Conservation (phyloP, 2,329 filamentous ascomycete genomes). For the Metarhizium robertsii region DNA sequence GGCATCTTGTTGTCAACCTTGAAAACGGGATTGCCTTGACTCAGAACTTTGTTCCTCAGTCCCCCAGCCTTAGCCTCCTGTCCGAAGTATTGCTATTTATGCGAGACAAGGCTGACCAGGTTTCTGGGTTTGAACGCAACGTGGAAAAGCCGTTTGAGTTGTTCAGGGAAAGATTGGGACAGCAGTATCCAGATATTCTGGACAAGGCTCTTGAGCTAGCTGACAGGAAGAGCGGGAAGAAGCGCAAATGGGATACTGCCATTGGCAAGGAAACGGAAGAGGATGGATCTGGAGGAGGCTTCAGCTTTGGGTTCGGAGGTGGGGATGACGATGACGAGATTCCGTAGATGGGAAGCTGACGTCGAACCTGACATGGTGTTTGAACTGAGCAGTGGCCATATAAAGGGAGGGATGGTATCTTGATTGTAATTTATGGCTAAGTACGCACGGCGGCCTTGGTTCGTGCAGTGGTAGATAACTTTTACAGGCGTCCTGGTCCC, state of each 20-base stretch:
- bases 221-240: slow-evolving; percentile 55
- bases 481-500: too few species aligned
- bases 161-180: slow-evolving; percentile 61
- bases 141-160: slow-evolving; percentile 64
- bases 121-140: slow-evolving; percentile 72
- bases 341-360: slow-evolving; percentile 17
- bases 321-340: slow-evolving; percentile 36
- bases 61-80: slow-evolving; percentile 46
- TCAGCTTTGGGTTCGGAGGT: slow-evolving; percentile 44
- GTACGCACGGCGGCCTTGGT: too few species aligned
- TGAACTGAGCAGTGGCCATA: too few species aligned
- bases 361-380: too few species aligned
- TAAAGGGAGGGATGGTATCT: too few species aligned
- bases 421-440: too few species aligned
- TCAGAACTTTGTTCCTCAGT: slow-evolving; percentile 84
- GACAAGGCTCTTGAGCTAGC: slow-evolving; percentile 55
- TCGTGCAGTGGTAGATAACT: too few species aligned
- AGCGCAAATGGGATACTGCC: slow-evolving; percentile 79
- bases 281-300: slow-evolving; percentile 25
- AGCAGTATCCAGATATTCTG: slow-evolving; percentile 57
- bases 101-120: slow-evolving; percentile 71
- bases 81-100: slow-evolving; percentile 71
- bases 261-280: slow-evolving; percentile 35
- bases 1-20: slow-evolving; percentile 89
- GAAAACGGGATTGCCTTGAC: slow-evolving; percentile 80